A percentile compares a stretch with the other conserved stretches of the same genome.
Conservation (phyloP, 768 basidiomycete genomes). For the Cyclocybe aegerita region DNA sequence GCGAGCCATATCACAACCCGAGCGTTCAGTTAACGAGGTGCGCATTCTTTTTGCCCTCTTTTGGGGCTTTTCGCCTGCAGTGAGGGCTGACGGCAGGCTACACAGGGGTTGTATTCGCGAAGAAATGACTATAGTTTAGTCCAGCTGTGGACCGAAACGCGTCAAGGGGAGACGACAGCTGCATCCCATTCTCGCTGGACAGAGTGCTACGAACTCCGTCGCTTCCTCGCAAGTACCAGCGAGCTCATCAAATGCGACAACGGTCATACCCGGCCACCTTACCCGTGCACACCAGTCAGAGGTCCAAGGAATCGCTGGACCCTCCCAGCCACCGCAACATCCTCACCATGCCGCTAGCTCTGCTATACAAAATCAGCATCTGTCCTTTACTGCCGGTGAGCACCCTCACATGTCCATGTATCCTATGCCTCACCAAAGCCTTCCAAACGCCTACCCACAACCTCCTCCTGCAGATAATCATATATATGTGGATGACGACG, state of each 20-base stretch:
- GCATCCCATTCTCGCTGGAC: background rate
- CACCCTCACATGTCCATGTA: too few species aligned
- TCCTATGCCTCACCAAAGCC: too few species aligned
- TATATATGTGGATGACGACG: too few species aligned
- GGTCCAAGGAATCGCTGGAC: background rate
- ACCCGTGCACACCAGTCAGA: background rate
- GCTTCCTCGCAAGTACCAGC: too few species aligned
- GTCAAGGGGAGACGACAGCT: slow-evolving; percentile 4
- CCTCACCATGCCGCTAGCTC: too few species aligned
- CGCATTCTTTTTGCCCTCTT: background rate
- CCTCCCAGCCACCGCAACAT: background rate
- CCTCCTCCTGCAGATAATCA: too few species aligned
- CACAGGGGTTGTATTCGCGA: slow-evolving; percentile 14
- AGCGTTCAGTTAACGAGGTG: slow-evolving; percentile 32
- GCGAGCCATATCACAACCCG: slow-evolving; percentile 28
- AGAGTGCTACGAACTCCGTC: background rate
- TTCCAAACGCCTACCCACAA: too few species aligned
- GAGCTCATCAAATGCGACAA: too few species aligned
- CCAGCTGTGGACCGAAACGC: slow-evolving; percentile 9
- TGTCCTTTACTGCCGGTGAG: too few species aligned
- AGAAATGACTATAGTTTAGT: slow-evolving; percentile 10
- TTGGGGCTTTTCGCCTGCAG: background rate
- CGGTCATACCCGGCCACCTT: too few species aligned
- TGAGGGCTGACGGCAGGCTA: background rate
- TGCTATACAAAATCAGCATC: too few species aligned